Evolutionary conservation across 2,329 filamentous ascomycete species (phyloP).

Genomic region (Diaporthe humulicola): DNA sequence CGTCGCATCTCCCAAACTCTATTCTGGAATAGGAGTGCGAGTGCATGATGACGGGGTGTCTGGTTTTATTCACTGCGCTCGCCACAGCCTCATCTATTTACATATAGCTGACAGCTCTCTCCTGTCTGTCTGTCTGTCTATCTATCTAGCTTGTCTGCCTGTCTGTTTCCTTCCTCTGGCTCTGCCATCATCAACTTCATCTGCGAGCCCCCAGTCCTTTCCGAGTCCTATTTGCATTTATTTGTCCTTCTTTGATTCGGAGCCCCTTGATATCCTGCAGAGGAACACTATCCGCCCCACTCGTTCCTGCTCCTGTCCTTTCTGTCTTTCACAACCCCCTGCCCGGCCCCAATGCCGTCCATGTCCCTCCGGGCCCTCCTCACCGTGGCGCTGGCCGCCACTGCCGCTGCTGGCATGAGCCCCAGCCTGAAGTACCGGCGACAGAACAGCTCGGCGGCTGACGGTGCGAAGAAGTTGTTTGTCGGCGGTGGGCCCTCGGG

Average conservation of each 20-base stretch:
- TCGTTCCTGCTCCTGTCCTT: not conserved
- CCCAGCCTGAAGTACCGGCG: not conserved
- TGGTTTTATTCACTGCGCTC: not conserved
- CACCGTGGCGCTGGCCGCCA: constrained; percentile 17
- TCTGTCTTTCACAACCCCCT: not conserved
- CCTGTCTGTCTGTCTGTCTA: not conserved
- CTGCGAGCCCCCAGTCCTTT: constrained; percentile 6
- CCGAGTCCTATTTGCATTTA: not conserved
- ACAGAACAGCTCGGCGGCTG: constrained; percentile 20
- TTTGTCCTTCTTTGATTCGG: constrained; percentile 4
- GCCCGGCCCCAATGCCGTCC: not conserved
- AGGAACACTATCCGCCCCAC: not conserved
- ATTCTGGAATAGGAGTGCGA: constrained; percentile 7
- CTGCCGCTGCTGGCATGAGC: not conserved
- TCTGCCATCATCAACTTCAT: not conserved
- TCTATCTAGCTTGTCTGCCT: no score
- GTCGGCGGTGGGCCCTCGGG: constrained; percentile 54
- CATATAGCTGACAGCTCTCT: not conserved
- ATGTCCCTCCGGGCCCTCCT: not conserved
- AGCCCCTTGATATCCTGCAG: not conserved
- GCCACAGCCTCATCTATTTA: constrained; percentile 1
- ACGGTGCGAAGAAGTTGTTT: constrained; percentile 50
- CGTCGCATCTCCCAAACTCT: constrained; percentile 23
- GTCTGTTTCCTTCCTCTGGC: not conserved
- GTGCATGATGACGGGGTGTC: not conserved